Base-by-base conservation (phyloP, 1,284 basidiomycete species). In the Caloboletus firmus region DNA sequence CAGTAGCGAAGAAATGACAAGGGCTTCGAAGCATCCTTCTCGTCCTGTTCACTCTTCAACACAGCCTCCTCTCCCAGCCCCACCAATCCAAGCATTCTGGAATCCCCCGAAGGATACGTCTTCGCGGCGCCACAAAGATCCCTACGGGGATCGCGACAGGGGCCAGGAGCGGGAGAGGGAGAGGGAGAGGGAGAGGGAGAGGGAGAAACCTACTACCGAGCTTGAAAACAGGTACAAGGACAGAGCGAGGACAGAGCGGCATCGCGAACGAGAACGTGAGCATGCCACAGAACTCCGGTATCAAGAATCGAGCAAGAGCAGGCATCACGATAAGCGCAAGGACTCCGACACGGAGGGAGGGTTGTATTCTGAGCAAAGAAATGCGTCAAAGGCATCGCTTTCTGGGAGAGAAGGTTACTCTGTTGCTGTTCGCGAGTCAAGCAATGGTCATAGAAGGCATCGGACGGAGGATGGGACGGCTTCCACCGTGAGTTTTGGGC, bases 181-280 rank as follows among this genome's bases (percentile, higher is more conserved):
- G 9, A n/a, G 59, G 15, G 58, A 59, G 9, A 52, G 56, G 1
- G 59, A 57, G 12, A 59, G 41, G 20, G 61, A 63, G 11, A 56
- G 45, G 5, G 32, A 62, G 51, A 36, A 42, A 51, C 35, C 47
- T 24, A 13, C 40, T 8, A 30, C 53, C 15, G 70, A 71, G 26
- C 47, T 45, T 17, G 72, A 72, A 45, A 61, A 49, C 53, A 69
- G 43, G 54, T 49, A 66, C 51, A 69, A 51, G 45, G 70, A 73
- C 30, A 69, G 46, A 55, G 4, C 59, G 12, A 71, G 46, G 51
- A 11, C 59, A 4, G 71, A 70, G n/a, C 60, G 60, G 0, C 52
- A 60, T 55, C 68, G 67, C 45, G 71, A 72, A 41, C 71, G 65
- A 2, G 71, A 72, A 24, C 70, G 62, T 11, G 71, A 72, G 28